Evolutionary conservation across 768 basidiomycete genomes (phyloP), one percentile per base, ranked within the genome.

Genomic region (Termitomyces sp.): DNA sequence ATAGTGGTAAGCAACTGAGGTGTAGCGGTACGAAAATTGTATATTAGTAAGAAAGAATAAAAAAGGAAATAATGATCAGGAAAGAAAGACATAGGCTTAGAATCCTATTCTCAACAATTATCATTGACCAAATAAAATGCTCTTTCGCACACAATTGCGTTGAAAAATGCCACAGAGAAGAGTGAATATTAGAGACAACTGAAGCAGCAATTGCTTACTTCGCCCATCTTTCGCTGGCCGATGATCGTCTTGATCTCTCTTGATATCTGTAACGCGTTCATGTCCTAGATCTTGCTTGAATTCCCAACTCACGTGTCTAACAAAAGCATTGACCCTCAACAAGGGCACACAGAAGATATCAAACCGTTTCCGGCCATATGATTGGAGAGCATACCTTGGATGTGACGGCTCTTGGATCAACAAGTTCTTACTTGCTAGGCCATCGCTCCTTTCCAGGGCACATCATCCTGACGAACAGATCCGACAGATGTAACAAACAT

Each of bases 91-190:
- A n/a, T n/a, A n/a, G n/a, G n/a, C n/a, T n/a, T n/a, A n/a, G n/a
- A n/a, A n/a, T n/a, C n/a, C n/a, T n/a, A n/a, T n/a, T n/a, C n/a
- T n/a, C n/a, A n/a, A n/a, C n/a, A n/a, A n/a, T n/a, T n/a, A n/a
- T n/a, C 23, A 23, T 23, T 23, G 19, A 70, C 62, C 11, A 74
- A 60, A 43, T 75, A 71, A 51, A 77, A 77, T 0, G 70, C 71
- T 9, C 62, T 59, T 47, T 79, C 77, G 15, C 70, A 64, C 46
- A 78, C 64, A n/a, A 78, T 75, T 70, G n/a, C 69, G 65, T 50
- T 78, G 59, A 53, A 57, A 11, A 9, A 48, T 51, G 15, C 17
- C 23, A 23, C 23, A 23, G 23, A 23, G 2, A 3, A 2, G n/a
- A 33, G 41, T 42, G 5, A 19, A 14, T 19, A 26, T n/a, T 38